Conservation (phyloP, 2,329 filamentous ascomycete species). For the Aspergillus sergii region DNA sequence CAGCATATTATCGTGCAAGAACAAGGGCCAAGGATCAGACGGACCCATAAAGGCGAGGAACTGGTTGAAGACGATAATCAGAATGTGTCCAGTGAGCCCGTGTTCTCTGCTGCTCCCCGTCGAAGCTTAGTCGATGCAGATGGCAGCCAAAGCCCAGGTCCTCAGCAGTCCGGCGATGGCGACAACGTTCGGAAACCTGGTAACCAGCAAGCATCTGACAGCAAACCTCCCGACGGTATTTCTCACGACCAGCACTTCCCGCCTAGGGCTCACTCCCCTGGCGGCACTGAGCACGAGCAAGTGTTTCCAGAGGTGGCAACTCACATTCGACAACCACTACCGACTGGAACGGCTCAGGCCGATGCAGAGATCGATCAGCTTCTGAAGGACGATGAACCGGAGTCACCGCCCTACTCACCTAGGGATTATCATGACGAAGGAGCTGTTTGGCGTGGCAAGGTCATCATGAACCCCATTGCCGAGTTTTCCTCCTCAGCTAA, state of each 20-base stretch:
- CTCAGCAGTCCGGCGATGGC: conserved; percentile 24
- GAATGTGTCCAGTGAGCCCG: conserved; percentile 48
- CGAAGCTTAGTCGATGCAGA: conserved; percentile 41
- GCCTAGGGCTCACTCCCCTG: conserved; percentile 77
- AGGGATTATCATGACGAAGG: conserved; percentile 72
- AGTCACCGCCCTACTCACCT: conserved; percentile 81
- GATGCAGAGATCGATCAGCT: conserved; percentile 91
- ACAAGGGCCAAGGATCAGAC: conserved; percentile 74
- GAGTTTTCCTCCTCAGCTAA: conserved; percentile 77
- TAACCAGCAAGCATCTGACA: conserved; percentile 36
- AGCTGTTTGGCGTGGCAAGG: conserved; percentile 74
- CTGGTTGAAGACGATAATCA: conserved; percentile 74
- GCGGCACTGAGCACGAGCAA: conserved; percentile 47
- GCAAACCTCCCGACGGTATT: conserved; percentile 52
- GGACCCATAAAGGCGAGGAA: conserved; percentile 95
- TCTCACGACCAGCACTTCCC: conserved; percentile 83
- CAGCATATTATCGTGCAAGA: conserved; percentile 78
- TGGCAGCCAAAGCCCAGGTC: conserved; percentile 30
- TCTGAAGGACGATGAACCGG: conserved; percentile 77
- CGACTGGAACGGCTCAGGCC: conserved; percentile 56
- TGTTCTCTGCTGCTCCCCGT: conserved; percentile 51
- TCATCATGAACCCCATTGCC: conserved; percentile 76
- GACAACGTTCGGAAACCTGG: conserved; percentile 20
- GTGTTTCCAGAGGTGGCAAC: conserved; percentile 47
- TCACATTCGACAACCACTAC: conserved; percentile 40